Conservation (phyloP, 257 asterid species). For the Nicotiana tabacum region DNA sequence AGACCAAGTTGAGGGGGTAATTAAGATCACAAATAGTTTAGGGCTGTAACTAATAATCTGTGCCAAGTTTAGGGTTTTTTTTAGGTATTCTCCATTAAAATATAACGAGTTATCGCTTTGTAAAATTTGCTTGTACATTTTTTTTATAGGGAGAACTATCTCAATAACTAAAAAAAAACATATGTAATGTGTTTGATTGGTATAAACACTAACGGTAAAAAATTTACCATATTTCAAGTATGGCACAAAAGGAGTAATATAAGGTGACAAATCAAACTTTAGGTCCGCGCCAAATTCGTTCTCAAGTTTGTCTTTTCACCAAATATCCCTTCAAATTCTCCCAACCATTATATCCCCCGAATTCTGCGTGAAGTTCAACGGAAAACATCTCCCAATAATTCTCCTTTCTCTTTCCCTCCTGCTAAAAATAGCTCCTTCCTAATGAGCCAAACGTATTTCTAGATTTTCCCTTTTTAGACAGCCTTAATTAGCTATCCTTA, state of each 20-base stretch:
- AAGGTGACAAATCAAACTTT: not conserved
- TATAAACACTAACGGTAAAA: no score
- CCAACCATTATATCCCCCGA: conserved; percentile 26
- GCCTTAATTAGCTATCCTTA: not conserved
- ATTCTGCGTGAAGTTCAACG: conserved; percentile 24
- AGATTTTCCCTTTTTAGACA: not conserved
- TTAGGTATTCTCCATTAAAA: no score
- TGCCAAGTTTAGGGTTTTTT: no score
- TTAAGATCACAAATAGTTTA: no score
- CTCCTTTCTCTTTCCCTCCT: not conserved
- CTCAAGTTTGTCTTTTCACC: conserved; percentile 16
- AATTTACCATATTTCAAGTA: not conserved
- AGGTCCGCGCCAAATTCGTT: conserved; percentile 1
- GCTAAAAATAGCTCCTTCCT: not conserved
- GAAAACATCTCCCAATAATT: conserved; percentile 9
- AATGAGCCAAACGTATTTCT: not conserved
- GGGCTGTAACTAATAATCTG: no score
- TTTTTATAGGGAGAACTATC: no score
- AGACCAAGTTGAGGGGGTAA: no score
- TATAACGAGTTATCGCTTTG: no score
- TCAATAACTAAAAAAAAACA: no score
- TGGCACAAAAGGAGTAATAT: not conserved
- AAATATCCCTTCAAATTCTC: conserved; percentile 23
- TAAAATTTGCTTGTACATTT: no score
- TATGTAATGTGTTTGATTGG: no score